A percentile compares a stretch with the other conserved stretches of the same genome.
Conservation (phyloP, 192 early-diverging fungal species). For the Endogone sp. region DNA sequence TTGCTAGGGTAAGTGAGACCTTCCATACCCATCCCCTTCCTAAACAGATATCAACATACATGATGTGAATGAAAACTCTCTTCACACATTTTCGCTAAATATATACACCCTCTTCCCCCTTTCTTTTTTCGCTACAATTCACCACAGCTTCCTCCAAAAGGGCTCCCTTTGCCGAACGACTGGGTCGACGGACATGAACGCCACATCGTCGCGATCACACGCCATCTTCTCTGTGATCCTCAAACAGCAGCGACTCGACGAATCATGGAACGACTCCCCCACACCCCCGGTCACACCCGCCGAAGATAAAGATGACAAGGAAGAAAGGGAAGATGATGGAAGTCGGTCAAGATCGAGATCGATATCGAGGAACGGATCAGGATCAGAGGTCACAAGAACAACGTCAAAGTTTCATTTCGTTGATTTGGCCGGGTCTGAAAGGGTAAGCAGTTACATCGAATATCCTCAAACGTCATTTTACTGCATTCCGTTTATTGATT, state of each 20-base stretch:
- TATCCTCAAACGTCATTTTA: neutral
- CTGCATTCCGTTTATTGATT: neutral
- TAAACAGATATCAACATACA: neutral
- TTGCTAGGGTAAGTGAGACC: slow-evolving; percentile 38
- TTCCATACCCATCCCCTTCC: neutral
- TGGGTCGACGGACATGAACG: slow-evolving; percentile 94
- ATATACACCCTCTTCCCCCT: too few species aligned
- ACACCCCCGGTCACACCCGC: slow-evolving; percentile 10
- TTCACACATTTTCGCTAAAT: too few species aligned
- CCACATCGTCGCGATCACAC: slow-evolving; percentile 87
- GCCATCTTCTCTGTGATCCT: slow-evolving; percentile 93
- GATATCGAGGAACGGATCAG: neutral
- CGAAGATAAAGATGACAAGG: neutral
- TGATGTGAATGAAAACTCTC: too few species aligned
- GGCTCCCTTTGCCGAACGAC: slow-evolving; percentile 61
- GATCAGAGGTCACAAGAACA: slow-evolving; percentile 20
- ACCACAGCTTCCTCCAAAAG: slow-evolving; percentile 42
- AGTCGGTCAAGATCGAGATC: neutral
- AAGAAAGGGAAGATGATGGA: neutral
- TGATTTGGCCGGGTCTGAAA: slow-evolving; percentile 96
- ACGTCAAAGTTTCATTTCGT: slow-evolving; percentile 93
- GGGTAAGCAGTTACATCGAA: slow-evolving; percentile 34
- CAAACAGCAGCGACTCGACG: slow-evolving; percentile 59
- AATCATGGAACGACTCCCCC: slow-evolving; percentile 16
- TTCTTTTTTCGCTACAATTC: neutral